Evolutionary conservation across 2,329 filamentous ascomycete species (phyloP).

Genomic region (Cordyceps fumosorosea): DNA sequence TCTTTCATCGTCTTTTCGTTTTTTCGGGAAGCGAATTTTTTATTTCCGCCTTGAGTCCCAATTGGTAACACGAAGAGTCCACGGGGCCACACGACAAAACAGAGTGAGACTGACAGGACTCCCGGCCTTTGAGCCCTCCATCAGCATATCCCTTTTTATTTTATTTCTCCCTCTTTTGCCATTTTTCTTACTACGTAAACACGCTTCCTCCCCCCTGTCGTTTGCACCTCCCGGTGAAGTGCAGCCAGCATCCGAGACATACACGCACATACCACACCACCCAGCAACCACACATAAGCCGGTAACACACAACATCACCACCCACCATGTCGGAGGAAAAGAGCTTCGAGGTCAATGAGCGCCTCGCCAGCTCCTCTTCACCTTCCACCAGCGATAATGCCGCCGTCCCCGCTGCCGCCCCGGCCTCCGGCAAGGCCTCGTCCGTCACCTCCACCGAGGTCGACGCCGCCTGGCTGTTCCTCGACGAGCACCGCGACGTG

Average conservation of each 20-base stretch:
- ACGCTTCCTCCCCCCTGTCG: neutral
- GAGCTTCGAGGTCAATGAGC: conserved; percentile 16
- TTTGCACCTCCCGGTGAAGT: neutral
- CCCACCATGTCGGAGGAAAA: conserved; percentile 16
- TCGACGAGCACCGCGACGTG: conserved; percentile 27
- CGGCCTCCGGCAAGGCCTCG: neutral
- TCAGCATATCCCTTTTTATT: neutral
- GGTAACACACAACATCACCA: conserved; percentile 19
- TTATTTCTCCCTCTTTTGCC: neutral
- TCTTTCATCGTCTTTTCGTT: neutral
- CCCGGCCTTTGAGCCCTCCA: neutral
- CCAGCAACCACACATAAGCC: neutral
- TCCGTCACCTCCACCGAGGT: conserved; percentile 16
- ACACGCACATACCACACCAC: neutral
- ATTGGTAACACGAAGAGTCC: neutral
- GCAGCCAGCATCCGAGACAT: neutral
- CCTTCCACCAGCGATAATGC: conserved; percentile 12
- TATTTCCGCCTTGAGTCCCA: neutral
- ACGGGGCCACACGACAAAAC: neutral
- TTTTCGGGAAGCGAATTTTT: neutral
- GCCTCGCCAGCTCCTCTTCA: conserved; percentile 16
- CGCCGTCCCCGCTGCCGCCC: conserved; percentile 26
- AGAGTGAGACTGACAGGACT: neutral
- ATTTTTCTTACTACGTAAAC: neutral
- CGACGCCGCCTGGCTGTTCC: conserved; percentile 31